These are phyloP conservation scores for Pyrus bretschneideri DNA, from an alignment of 306 rosid genomes.

Conservation along the genomic window DNA sequence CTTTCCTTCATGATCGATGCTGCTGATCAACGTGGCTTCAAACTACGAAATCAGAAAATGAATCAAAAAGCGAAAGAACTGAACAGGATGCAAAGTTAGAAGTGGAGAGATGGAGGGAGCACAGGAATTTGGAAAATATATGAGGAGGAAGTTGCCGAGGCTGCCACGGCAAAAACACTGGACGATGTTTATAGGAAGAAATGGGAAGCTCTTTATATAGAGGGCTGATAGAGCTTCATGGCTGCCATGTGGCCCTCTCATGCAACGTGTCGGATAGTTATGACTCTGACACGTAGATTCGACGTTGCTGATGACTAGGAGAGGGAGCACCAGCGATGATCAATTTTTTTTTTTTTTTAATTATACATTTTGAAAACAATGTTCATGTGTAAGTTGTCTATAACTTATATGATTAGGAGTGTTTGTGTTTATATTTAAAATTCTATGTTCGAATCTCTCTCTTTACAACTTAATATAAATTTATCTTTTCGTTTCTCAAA, in stretches of 20 bases:
- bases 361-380: too few relatives aligned
- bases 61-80: not conserved
- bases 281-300: constrained; percentile 15
- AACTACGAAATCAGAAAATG: not conserved
- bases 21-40: not conserved
- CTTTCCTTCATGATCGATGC: constrained; percentile 55
- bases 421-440: too few relatives aligned
- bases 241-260: constrained; percentile 11
- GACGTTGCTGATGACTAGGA: constrained; percentile 6
- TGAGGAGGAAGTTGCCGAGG: not conserved
- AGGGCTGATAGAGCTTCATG: not conserved
- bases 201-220: constrained; percentile 1
- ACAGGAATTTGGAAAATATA: not conserved
- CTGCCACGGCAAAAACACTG: not conserved
- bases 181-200: too few relatives aligned
- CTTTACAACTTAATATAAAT: too few relatives aligned
- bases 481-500: too few relatives aligned
- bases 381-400: too few relatives aligned
- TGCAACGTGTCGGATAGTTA: constrained; percentile 2
- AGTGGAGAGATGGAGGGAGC: not conserved
- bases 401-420: too few relatives aligned
- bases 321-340: not conserved
- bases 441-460: too few relatives aligned
- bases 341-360: too few relatives aligned
- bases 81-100: not conserved